phyloP scores from a whole-genome alignment of 2,329 filamentous ascomycete genomes.

The Achaetomium macrosporum region DNA sequence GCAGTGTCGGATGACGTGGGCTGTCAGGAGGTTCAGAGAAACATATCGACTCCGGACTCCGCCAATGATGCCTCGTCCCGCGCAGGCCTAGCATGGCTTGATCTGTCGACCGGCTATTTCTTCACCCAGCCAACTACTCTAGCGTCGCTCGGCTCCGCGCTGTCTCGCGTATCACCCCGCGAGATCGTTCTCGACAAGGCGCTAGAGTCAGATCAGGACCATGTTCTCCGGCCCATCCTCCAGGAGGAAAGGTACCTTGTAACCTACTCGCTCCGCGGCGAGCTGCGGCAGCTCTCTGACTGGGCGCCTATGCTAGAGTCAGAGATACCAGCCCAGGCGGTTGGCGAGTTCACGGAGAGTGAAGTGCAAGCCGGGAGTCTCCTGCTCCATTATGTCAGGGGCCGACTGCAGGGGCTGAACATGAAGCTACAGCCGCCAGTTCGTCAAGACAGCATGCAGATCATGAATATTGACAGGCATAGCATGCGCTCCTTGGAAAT shows the following conservation, averaged over 20 bases:
- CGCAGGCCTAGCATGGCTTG: conserved; percentile 86
- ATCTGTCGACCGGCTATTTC: conserved; percentile 92
- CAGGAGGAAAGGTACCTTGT: conserved; percentile 70
- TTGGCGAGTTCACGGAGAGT: conserved; percentile 53
- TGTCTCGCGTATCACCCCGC: conserved; percentile 75
- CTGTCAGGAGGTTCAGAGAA: conserved; percentile 9
- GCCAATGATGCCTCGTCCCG: conserved; percentile 29
- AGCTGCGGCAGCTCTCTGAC: conserved; percentile 47
- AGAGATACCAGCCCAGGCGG: conserved; percentile 50
- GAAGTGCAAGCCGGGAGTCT: conserved; percentile 75
- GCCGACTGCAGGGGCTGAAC: conserved; percentile 68
- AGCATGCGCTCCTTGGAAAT: conserved; percentile 87
- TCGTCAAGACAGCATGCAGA: conserved; percentile 65
- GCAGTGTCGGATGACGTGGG: conserved; percentile 7
- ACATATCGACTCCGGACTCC: conserved; percentile 12
- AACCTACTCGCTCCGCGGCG: conserved; percentile 57
- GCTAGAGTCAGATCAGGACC: conserved; percentile 51
- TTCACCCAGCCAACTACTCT: conserved; percentile 73
- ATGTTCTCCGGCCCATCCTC: conserved; percentile 61
- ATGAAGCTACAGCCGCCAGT: conserved; percentile 80
- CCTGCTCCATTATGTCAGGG: conserved; percentile 77
- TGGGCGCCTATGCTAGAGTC: conserved; percentile 77
- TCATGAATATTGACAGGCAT: conserved; percentile 88
- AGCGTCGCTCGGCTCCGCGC: conserved; percentile 66
- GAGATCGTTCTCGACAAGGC: conserved; percentile 75